phyloP scores from a whole-genome alignment of 495 filamentous ascomycete genomes.

The Aspergillus haitiensis region DNA sequence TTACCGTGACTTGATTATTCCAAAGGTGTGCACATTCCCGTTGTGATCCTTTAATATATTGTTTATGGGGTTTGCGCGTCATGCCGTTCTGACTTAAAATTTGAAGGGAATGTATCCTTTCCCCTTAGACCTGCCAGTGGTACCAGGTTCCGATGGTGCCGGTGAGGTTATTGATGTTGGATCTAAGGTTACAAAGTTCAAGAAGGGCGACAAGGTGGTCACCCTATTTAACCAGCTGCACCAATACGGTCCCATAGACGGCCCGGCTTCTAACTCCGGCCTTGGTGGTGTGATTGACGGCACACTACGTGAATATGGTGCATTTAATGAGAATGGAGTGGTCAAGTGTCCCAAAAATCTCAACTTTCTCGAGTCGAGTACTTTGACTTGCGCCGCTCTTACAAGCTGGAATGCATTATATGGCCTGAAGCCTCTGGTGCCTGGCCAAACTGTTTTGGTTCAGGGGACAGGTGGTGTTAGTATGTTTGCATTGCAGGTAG shows the following conservation, averaged over 20 bases:
- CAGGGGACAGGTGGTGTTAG: constrained; percentile 84
- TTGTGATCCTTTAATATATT: not conserved
- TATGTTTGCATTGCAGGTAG: constrained; percentile 71
- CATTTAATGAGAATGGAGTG: constrained; percentile 68
- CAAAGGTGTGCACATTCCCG: constrained; percentile 47
- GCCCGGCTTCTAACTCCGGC: constrained; percentile 48
- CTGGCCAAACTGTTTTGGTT: constrained; percentile 70
- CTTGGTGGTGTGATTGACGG: constrained; percentile 73
- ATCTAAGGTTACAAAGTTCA: constrained; percentile 63
- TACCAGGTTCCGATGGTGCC: constrained; percentile 76
- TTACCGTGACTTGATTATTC: constrained; percentile 79
- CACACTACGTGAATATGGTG: constrained; percentile 67
- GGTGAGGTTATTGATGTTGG: constrained; percentile 72
- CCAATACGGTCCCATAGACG: constrained; percentile 57
- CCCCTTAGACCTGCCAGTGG: constrained; percentile 54
- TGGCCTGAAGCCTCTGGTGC: constrained; percentile 63
- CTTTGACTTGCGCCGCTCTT: constrained; percentile 70
- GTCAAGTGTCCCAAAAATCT: constrained; percentile 65
- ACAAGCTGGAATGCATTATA: constrained; percentile 85
- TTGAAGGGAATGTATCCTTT: constrained; percentile 68
- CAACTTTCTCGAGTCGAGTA: constrained; percentile 61
- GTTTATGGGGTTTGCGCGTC: not conserved
- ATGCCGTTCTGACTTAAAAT: constrained; percentile 1
- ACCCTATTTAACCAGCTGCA: constrained; percentile 82
- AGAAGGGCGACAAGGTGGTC: constrained; percentile 68